Evolutionary conservation across 2,329 filamentous ascomycete species (phyloP).

Genomic region (Hypomyces perniciosus): DNA sequence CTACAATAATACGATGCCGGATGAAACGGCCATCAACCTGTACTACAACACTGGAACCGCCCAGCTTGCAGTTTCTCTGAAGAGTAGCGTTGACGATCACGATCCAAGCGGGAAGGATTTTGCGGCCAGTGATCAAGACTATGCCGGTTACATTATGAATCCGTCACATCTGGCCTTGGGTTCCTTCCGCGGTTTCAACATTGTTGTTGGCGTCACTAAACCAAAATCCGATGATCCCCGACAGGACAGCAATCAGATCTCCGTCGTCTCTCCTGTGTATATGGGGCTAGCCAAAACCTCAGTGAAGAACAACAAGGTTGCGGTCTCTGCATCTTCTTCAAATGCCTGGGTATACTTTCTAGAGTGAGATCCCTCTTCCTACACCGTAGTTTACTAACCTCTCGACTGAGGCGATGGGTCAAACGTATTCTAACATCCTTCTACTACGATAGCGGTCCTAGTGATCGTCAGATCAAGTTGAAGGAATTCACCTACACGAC

Average conservation of each 20-base stretch:
- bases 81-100: background rate
- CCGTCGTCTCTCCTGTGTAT: background rate
- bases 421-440: background rate
- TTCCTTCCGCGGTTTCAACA: background rate
- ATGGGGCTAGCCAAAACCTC: background rate
- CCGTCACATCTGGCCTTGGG: background rate
- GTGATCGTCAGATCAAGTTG: background rate
- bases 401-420: background rate
- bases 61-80: background rate
- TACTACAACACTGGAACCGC: background rate
- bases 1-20: background rate
- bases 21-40: background rate
- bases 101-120: background rate
- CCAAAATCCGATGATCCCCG: background rate
- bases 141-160: background rate
- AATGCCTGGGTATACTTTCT: background rate
- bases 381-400: background rate
- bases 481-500: background rate
- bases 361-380: background rate
- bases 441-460: background rate
- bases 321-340: background rate
- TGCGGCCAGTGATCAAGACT: background rate
- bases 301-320: background rate
- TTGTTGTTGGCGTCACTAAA: background rate
- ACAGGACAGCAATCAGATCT: background rate